Evolutionary conservation across 2,329 filamentous ascomycete species (phyloP).

Genomic region (Sporothrix inflata): DNA sequence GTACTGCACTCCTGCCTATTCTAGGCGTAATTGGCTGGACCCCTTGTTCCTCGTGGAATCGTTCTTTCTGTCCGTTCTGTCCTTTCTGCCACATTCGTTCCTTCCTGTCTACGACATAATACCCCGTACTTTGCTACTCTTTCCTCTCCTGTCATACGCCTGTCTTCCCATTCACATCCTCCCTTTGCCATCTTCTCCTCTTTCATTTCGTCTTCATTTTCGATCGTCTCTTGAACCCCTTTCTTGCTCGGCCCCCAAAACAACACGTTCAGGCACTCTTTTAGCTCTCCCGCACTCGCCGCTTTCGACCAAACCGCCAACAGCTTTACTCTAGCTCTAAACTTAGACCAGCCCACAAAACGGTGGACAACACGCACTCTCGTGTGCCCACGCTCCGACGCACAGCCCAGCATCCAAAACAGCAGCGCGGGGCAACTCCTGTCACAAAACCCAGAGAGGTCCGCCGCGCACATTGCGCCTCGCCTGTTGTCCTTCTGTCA

Average conservation of each 20-base stretch:
- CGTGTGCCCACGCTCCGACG: background rate
- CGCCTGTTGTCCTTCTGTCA: conserved; percentile 8
- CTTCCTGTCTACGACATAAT: background rate
- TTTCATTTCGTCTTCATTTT: background rate
- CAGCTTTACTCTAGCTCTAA: conserved; percentile 7
- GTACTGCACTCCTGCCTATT: background rate
- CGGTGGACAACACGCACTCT: background rate
- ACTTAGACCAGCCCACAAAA: conserved; percentile 8
- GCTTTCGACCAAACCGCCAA: conserved; percentile 8
- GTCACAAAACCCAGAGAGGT: conserved; percentile 23
- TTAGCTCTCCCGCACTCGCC: conserved; percentile 18
- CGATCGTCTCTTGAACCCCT: background rate
- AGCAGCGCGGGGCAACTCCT: conserved; percentile 31
- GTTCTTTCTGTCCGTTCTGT: background rate
- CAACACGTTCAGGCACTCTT: background rate
- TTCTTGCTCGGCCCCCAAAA: background rate
- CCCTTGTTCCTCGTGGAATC: background rate
- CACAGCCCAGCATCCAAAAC: conserved; percentile 31
- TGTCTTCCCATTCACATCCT: background rate
- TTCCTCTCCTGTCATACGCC: background rate
- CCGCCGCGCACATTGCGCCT: background rate
- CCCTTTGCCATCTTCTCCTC: background rate
- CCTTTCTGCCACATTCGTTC: background rate
- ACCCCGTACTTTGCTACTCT: background rate
- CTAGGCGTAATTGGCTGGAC: background rate